Conservation (phyloP, 169 alveolate genomes). For the Plasmodium coatneyi region DNA sequence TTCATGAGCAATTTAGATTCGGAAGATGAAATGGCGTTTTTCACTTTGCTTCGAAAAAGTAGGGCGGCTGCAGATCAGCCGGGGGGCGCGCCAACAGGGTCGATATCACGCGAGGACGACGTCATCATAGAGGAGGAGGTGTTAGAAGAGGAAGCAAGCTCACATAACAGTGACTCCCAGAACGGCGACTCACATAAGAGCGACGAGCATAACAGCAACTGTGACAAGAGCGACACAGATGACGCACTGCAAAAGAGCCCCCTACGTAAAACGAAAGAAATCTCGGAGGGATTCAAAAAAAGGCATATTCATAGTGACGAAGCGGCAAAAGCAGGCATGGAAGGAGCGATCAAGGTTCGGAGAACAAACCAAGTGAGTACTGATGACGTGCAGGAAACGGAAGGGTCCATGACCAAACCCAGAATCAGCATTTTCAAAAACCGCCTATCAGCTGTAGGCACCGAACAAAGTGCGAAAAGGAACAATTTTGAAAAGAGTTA, state of each 20-base stretch:
- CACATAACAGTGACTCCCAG: neutral
- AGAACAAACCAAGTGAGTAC: constrained; percentile 3
- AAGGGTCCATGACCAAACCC: neutral
- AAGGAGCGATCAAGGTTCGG: neutral
- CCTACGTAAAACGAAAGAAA: neutral
- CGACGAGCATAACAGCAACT: neutral
- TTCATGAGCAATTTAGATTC: constrained; percentile 46
- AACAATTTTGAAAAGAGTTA: constrained; percentile 47
- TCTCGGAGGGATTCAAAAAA: neutral
- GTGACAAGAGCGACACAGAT: neutral
- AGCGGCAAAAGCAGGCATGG: neutral
- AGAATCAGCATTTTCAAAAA: neutral
- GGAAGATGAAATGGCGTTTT: constrained; percentile 62
- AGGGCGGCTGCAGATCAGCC: neutral
- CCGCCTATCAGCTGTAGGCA: neutral
- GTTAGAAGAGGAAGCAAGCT: neutral
- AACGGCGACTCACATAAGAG: neutral
- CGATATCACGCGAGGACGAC: neutral
- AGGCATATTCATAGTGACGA: neutral
- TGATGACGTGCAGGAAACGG: neutral
- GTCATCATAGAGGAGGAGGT: constrained; percentile 27
- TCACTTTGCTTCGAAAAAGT: constrained; percentile 42
- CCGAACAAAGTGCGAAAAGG: neutral
- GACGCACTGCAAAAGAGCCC: neutral
- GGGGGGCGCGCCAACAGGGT: neutral